Conservation (phyloP, 805 yeast genomes). For the Candida berthetii region DNA sequence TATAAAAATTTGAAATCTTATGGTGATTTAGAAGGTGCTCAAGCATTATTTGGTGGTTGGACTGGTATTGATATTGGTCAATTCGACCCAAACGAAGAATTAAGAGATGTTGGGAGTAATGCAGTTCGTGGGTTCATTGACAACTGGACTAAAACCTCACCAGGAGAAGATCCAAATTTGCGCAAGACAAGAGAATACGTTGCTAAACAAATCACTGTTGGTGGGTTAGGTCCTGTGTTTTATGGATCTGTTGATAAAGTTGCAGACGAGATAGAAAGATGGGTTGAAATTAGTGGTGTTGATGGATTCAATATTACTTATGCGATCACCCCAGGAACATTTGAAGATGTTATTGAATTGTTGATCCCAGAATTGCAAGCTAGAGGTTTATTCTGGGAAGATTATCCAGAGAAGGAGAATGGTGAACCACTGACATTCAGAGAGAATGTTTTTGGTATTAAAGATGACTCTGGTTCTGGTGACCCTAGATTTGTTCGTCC, state of each 20-base stretch:
- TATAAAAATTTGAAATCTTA: constrained; percentile 19
- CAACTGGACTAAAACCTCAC: constrained; percentile 21
- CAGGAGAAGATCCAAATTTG: constrained; percentile 6
- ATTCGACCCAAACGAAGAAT: constrained; percentile 24
- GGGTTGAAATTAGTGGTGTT: constrained; percentile 32
- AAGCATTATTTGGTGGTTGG: constrained; percentile 34
- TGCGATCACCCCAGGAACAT: constrained; percentile 30
- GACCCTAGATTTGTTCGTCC: constrained; percentile 2
- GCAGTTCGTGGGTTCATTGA: constrained; percentile 21
- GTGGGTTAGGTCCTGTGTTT: constrained; percentile 22
- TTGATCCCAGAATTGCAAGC: constrained; percentile 28
- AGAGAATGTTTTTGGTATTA: constrained; percentile 21
- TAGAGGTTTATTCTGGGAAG: constrained; percentile 28
- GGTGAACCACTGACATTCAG: constrained; percentile 20
- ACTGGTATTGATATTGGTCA: constrained; percentile 31
- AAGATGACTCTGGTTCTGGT: constrained; percentile 10
- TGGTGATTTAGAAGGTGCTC: constrained; percentile 32
- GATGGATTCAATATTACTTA: constrained; percentile 37
- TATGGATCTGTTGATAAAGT: constrained; percentile 28
- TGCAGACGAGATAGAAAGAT: constrained; percentile 31
- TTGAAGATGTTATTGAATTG: constrained; percentile 29
- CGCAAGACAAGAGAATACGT: constrained; percentile 10
- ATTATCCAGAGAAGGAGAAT: constrained; percentile 25
- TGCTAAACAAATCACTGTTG: constrained; percentile 22
- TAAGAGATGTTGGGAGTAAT: constrained; percentile 21